Percentiles rank a stretch among this genome's conserved stretches.
These are phyloP conservation scores for Rhodocollybia butyracea DNA, from an alignment of 768 basidiomycete genomes.

Conservation along the genomic window DNA sequence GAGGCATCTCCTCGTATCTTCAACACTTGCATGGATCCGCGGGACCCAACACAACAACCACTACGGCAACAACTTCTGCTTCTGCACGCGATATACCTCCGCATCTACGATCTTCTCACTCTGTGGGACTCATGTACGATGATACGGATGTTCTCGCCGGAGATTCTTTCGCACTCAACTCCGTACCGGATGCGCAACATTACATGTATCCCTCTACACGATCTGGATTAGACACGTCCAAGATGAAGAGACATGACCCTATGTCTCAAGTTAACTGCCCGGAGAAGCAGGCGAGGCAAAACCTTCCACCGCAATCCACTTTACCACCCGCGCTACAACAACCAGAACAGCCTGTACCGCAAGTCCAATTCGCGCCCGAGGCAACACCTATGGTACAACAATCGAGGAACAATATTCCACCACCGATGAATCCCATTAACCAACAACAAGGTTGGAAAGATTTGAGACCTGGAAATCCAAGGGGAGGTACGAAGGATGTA, in stretches of 20 bases:
- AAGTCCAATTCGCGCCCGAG: not conserved
- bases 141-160: not conserved
- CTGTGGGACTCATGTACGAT: not conserved
- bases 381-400: not conserved
- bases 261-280: not conserved
- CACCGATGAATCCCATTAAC: constrained; percentile 7
- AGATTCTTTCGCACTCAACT: not conserved
- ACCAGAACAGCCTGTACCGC: not conserved
- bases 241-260: not conserved
- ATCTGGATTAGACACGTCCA: not conserved
- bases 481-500: not conserved
- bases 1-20: not conserved
- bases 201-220: not conserved
- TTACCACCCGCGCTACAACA: not conserved
- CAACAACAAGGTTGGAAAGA: constrained; percentile 6
- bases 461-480: not conserved
- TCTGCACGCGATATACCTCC: not conserved
- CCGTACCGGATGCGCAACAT: not conserved
- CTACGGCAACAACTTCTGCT: not conserved
- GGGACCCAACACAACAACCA: not conserved
- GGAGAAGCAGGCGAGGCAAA: not conserved
- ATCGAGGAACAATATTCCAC: not conserved
- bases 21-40: not conserved
- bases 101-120: not conserved
- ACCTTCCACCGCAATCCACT: not conserved